Conservation (phyloP, 2,329 filamentous ascomycete species). For the Setomelanomma holmii region DNA sequence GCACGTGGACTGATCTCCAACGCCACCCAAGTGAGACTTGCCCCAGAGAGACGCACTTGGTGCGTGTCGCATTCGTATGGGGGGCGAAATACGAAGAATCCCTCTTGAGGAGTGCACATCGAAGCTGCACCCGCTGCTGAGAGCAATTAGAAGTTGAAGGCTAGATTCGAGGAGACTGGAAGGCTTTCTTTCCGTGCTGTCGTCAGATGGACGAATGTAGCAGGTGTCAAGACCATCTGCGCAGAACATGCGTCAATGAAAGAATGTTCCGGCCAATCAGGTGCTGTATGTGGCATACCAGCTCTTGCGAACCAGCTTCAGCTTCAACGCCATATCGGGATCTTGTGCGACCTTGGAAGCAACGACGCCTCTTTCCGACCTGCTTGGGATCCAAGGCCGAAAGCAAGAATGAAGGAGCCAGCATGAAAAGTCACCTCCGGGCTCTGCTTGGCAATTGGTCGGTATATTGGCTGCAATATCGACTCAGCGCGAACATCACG, state of each 20-base stretch:
- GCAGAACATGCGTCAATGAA: slow-evolving; percentile 8
- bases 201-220: slow-evolving; percentile 17
- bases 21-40: slow-evolving; percentile 20
- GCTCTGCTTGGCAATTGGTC: not conserved
- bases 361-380: slow-evolving; percentile 7
- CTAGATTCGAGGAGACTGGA: not conserved
- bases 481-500: not conserved
- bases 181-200: not conserved
- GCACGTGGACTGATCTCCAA: slow-evolving; percentile 30
- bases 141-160: not conserved
- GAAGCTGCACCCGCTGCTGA: not conserved
- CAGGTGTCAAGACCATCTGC: slow-evolving; percentile 18
- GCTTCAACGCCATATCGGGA: slow-evolving; percentile 7
- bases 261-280: slow-evolving; percentile 17
- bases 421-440: not conserved
- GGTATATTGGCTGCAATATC: not conserved
- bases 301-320: slow-evolving; percentile 6
- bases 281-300: slow-evolving; percentile 4
- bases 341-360: slow-evolving; percentile 1
- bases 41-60: slow-evolving; percentile 15
- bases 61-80: slow-evolving; percentile 8
- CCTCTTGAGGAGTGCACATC: not conserved
- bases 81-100: slow-evolving; percentile 1
- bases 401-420: not conserved
- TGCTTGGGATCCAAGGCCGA: slow-evolving; percentile 9